Base-by-base conservation (phyloP, 768 basidiomycete species). In the Lentinula edodes region DNA sequence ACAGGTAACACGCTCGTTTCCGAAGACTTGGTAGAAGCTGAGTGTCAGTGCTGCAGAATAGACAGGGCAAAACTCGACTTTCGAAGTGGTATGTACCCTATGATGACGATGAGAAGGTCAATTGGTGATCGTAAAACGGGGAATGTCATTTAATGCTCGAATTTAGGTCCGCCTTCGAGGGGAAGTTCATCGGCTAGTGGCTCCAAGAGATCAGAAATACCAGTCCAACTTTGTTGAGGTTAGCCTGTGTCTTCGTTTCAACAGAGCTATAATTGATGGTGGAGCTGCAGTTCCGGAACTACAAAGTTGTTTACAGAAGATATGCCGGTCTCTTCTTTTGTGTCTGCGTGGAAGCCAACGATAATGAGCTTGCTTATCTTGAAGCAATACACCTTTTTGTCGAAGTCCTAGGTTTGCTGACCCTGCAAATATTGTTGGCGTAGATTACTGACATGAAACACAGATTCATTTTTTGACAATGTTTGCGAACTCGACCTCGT, bases 221-320 rank as follows among this genome's bases (percentile, higher is more conserved):
- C 97, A 98, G 74, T 96, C 93, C 23, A 99, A 99, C 72, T 98
- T 98, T 67, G 97, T 98, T 38, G 97, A 99, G 85, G 96, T 96
- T 58, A 52, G 86, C 70, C 43, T 13, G 34, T n/a, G 53, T 58
- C 18, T 10, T 39, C 50, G 28, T 55, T 64, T 57, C 62, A 28
- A 28, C 51, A 58, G 48, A 39, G 53, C 60, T 34, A 45, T 61
- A 56, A 51, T 63, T 56, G 28, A 58, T 38, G 28, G 34, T 20
- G 23, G 18, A 42, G 35, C 53, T 45, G 4, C 68, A 98, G 96
- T 98, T 98, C 77, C 90, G 93, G 66, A 98, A 95, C 71, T 92
- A 97, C 80, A 98, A 99, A 78, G 84, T 99, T 69, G 91, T 98
- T 32, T 99, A 99, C 74, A 83, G 97, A 62, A 86, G 97, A 58